Conservation (phyloP, 192 early-diverging fungal species). For the Coemansia sp. region DNA sequence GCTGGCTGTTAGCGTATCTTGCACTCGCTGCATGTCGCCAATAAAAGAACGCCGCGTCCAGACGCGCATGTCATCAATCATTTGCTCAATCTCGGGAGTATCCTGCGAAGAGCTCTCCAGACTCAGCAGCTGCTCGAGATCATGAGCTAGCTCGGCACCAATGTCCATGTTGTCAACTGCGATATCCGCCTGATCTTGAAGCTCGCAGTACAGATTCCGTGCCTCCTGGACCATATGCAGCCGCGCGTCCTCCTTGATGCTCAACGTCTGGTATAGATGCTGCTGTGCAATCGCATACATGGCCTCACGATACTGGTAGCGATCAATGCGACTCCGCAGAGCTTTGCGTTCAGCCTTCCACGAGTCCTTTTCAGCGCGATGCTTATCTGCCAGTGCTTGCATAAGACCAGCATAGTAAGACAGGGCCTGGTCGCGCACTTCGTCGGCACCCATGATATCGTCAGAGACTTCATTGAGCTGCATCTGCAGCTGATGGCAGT, state of each 20-base stretch:
- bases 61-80: constrained; percentile 15
- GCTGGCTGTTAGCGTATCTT: constrained; percentile 10
- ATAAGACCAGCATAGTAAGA: constrained; percentile 27
- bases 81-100: constrained; percentile 1
- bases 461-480: constrained; percentile 13
- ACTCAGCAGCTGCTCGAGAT: constrained; percentile 19
- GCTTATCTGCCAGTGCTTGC: constrained; percentile 26
- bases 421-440: constrained; percentile 16
- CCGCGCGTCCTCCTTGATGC: constrained; percentile 37
- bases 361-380: constrained; percentile 25
- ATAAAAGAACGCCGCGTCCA: constrained; percentile 17
- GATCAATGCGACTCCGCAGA: constrained; percentile 27
- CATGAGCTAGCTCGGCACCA: constrained; percentile 20
- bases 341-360: constrained; percentile 31
- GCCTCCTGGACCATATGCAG: constrained; percentile 48
- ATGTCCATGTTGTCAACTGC: constrained; percentile 23
- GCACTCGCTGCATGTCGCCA: constrained; percentile 24
- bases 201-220: constrained; percentile 31
- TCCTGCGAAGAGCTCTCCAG: neutral
- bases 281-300: constrained; percentile 26
- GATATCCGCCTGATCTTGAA: constrained; percentile 29
- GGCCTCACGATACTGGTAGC: constrained; percentile 28
- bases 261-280: constrained; percentile 16
- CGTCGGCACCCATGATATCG: constrained; percentile 5
- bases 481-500: constrained; percentile 19